Base-by-base conservation (phyloP, 1,284 basidiomycete species). In the Fistulina hepatica region DNA sequence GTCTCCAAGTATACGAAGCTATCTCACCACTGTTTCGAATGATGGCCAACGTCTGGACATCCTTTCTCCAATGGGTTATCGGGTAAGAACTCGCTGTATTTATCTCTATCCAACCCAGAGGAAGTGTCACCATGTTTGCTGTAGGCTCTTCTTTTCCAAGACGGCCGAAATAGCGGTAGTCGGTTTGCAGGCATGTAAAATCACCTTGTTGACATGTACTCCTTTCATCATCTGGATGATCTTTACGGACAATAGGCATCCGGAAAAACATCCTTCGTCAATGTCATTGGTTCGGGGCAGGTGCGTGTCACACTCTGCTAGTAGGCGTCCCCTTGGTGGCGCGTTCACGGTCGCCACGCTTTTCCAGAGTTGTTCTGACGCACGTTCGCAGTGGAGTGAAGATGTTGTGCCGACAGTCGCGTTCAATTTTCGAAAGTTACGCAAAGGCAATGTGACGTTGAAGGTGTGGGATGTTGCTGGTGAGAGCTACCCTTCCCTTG, bases 391-490 rank as follows among this genome's bases (percentile, higher is more conserved):
- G 78, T 89, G 86, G 83, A 88, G 82, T 40, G 88, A 93, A 61
- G 90, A 94, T 42, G 88, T 93, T 24, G 88, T 92, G 0, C 92
- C 92, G 0, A 97, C 92, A 1, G 84, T 95, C 15, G 86, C 90
- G 8, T 95, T 91, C 67, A 92, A 92, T 52, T 78, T 88, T 53
- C 71, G 79, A 16, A 81, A 77, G 57, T 78, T 95, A 13, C 71
- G 81, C 45, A 90, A 86, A 49, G 90, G 90, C 3, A 93, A 91
- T 46, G 79, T 93, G 2, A 90, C 84, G 1, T 68, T 97, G 58
- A 93, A 91, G 59, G 78, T 97, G 33, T 97, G 92, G 92, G 92
- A 95, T 57, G 86, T 95, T 45, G 91, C 89, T 50, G 76, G 76
- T 78, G 44, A 43, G 67, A 52, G 15, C 24, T 22, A 8, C n/a